Conservation (phyloP, 2,329 filamentous ascomycete species). For the Apiospora aurea region DNA sequence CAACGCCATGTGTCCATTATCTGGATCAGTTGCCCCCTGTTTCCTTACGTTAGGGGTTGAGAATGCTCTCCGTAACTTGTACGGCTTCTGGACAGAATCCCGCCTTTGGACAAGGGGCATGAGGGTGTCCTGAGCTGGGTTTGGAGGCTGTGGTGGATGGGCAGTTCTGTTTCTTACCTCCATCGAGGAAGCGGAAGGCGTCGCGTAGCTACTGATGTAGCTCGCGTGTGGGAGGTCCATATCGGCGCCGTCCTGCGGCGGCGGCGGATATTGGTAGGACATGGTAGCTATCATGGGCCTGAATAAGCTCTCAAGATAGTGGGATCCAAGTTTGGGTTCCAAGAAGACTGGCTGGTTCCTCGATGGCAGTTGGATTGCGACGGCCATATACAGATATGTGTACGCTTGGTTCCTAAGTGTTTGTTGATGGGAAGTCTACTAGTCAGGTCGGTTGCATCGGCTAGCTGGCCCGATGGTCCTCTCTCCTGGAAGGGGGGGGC, state of each 20-base stretch:
- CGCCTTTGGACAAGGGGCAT: conserved; percentile 46
- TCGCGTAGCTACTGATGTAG: conserved; percentile 44
- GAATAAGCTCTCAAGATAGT: conserved; percentile 37
- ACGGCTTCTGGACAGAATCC: conserved; percentile 46
- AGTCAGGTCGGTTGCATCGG: background rate
- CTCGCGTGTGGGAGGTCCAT: conserved; percentile 50
- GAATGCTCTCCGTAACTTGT: conserved; percentile 56
- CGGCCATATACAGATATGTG: conserved; percentile 43
- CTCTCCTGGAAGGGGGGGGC: background rate
- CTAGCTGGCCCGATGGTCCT: conserved; percentile 1
- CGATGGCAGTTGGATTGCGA: conserved; percentile 41
- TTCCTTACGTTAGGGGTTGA: conserved; percentile 57
- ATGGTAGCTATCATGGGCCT: conserved; percentile 52
- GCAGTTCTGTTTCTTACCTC: conserved; percentile 42
- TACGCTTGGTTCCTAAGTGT: conserved; percentile 11
- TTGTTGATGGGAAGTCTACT: background rate
- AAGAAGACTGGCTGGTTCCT: conserved; percentile 43
- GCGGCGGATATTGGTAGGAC: conserved; percentile 58
- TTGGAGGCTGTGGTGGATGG: conserved; percentile 36
- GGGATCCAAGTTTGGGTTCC: conserved; percentile 39
- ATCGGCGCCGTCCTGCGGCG: conserved; percentile 49
- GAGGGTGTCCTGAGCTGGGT: conserved; percentile 40
- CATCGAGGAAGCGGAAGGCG: conserved; percentile 37
- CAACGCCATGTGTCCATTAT: conserved; percentile 44
- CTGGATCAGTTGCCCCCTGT: conserved; percentile 46